These are phyloP conservation scores for Phytophthora ramorum DNA, from an alignment of 352 stramenopile species.

Conservation along the genomic window DNA sequence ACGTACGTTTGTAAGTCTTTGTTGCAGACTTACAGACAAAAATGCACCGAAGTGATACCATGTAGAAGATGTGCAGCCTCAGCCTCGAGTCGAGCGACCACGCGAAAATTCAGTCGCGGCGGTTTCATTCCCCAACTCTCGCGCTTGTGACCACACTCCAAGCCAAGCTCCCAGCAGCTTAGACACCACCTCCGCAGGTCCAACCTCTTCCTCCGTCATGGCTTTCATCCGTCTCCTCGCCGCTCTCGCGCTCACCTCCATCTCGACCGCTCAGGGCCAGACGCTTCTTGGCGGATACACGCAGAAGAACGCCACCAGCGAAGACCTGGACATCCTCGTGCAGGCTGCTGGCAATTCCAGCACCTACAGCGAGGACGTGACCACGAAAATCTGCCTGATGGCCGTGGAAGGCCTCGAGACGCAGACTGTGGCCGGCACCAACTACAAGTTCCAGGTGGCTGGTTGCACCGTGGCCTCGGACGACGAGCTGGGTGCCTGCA, in stretches of 20 bases:
- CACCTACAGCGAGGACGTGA: conserved; percentile 44
- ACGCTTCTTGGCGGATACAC: conserved; percentile 37
- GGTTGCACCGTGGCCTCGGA: conserved; percentile 48
- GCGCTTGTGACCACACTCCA: conserved; percentile 6
- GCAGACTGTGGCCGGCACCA: conserved; percentile 61
- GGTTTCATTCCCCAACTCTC: conserved; percentile 18
- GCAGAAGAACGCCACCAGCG: conserved; percentile 27
- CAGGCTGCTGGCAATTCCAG: conserved; percentile 39
- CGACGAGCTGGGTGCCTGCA: conserved; percentile 48
- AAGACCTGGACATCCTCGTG: conserved; percentile 41
- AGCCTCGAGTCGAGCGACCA: too few relatives aligned
- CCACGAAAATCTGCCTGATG: conserved; percentile 44
- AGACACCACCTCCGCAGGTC: conserved; percentile 23
- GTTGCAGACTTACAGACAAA: conserved; percentile 18
- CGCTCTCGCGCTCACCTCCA: conserved; percentile 17
- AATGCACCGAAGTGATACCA: conserved; percentile 18
- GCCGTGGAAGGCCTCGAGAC: conserved; percentile 42
- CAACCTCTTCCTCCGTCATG: conserved; percentile 19
- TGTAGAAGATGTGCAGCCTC: conserved; percentile 34
- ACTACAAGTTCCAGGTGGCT: conserved; percentile 66
- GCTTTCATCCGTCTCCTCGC: conserved; percentile 27
- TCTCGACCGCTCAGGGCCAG: conserved; percentile 16
- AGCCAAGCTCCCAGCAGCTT: conserved; percentile 21
- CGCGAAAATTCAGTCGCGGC: conserved; percentile 16
- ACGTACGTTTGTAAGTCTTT: conserved; percentile 11